These are phyloP conservation scores for Penicillium sp. DNA, from an alignment of 2,329 filamentous ascomycete genomes.

Conservation along the genomic window DNA sequence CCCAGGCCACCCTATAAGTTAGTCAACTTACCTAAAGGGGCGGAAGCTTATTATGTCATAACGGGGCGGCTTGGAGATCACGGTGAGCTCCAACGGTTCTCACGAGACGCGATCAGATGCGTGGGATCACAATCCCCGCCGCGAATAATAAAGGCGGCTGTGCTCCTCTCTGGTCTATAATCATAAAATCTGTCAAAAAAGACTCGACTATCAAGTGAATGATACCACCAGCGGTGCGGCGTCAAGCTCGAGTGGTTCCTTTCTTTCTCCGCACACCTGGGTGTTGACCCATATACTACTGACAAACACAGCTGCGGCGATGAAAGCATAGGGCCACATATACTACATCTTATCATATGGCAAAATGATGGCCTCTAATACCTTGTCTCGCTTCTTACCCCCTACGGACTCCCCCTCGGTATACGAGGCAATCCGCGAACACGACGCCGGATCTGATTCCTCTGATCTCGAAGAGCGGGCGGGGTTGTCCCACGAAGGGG, in stretches of 20 bases:
- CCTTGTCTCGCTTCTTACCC: conserved; percentile 51
- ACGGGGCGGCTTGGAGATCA: conserved; percentile 13
- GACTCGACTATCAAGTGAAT: not conserved
- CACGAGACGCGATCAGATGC: conserved; percentile 24
- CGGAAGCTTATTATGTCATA: conserved; percentile 23
- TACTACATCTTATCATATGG: conserved; percentile 14
- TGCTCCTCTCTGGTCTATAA: not conserved
- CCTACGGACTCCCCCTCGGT: conserved; percentile 54
- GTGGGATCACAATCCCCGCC: not conserved
- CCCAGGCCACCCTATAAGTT: not conserved
- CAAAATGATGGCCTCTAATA: conserved; percentile 49
- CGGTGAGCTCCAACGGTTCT: not conserved
- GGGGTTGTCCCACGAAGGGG: conserved; percentile 55
- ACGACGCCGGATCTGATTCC: conserved; percentile 50
- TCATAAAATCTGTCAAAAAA: too few species aligned
- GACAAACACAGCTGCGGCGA: conserved; percentile 20
- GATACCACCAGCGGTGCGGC: not conserved
- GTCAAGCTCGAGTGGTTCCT: conserved; percentile 7
- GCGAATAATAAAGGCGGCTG: not conserved
- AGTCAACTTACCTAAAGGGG: not conserved
- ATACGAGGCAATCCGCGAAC: conserved; percentile 52
- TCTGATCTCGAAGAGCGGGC: conserved; percentile 52
- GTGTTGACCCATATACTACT: conserved; percentile 10
- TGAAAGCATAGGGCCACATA: conserved; percentile 10
- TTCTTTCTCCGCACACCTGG: conserved; percentile 15